Conservation (phyloP, 805 yeast genomes). For the Zygosaccharomyces gambellarensis region DNA sequence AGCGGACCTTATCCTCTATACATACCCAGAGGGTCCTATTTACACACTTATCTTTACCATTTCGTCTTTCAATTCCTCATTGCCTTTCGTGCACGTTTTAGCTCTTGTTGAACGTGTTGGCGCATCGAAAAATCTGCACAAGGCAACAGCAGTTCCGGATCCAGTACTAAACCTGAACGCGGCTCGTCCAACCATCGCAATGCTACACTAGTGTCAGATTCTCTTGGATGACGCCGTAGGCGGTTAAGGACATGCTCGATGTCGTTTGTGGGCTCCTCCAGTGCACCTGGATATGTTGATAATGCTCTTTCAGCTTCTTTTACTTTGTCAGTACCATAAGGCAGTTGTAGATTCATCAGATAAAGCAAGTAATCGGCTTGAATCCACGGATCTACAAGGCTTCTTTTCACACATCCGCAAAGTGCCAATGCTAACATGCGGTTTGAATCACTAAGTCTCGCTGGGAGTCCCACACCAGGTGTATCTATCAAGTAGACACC, state of each 20-base stretch:
- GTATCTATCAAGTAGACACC: conserved; percentile 76
- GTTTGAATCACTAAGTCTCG: conserved; percentile 49
- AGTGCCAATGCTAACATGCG: conserved; percentile 72
- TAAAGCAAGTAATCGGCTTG: conserved; percentile 82
- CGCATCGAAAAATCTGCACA: conserved; percentile 17
- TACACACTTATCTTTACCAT: not conserved
- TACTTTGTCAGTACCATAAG: not conserved
- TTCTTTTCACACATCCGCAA: conserved; percentile 68
- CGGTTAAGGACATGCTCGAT: conserved; percentile 49
- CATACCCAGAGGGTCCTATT: not conserved
- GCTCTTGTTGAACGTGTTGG: conserved; percentile 10
- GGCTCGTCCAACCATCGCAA: conserved; percentile 55
- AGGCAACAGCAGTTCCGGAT: conserved; percentile 23
- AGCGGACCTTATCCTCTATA: not conserved
- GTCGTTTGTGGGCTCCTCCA: conserved; percentile 65
- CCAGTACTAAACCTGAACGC: conserved; percentile 41
- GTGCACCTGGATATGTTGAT: conserved; percentile 34
- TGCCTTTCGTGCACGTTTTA: conserved; percentile 14
- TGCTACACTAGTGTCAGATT: conserved; percentile 46
- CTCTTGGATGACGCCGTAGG: conserved; percentile 38
- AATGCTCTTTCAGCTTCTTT: conserved; percentile 10
- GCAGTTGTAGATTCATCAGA: conserved; percentile 55
- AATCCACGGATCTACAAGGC: conserved; percentile 73
- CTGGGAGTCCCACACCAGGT: conserved; percentile 87
- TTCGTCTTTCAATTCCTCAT: not conserved